These are phyloP conservation scores for Pseudogymnoascus sp. DNA, from an alignment of 2,329 filamentous ascomycete species.

Conservation along the genomic window DNA sequence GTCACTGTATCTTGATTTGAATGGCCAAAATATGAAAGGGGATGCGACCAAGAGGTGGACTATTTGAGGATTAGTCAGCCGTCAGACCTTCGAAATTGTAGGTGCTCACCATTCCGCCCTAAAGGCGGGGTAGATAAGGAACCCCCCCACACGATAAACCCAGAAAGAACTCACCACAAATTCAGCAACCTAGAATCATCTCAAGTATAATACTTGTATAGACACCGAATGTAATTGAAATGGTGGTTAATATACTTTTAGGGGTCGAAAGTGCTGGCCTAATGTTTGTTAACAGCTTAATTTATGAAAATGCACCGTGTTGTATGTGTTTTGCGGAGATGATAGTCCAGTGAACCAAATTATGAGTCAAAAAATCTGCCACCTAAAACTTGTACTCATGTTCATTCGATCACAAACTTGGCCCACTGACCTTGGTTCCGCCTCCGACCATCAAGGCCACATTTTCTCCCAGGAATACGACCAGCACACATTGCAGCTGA, in stretches of 20 bases:
- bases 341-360: not conserved
- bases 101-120: not conserved
- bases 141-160: slow-evolving; percentile 5
- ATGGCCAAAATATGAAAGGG: not conserved
- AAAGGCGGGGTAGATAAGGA: slow-evolving; percentile 8
- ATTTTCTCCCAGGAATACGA: not conserved
- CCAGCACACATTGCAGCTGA: not conserved
- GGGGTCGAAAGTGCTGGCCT: not conserved
- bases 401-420: not conserved
- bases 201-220: not conserved
- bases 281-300: not conserved
- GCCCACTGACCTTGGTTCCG: not conserved
- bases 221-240: not conserved
- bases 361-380: slow-evolving; percentile 8
- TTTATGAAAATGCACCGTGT: not conserved
- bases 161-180: not conserved
- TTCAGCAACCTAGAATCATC: not conserved
- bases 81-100: not conserved
- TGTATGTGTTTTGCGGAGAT: not conserved
- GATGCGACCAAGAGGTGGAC: not conserved
- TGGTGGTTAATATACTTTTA: not conserved
- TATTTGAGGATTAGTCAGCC: not conserved
- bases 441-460: not conserved
- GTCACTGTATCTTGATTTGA: not conserved
- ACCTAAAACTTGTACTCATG: not conserved